phyloP scores from a whole-genome alignment of 768 basidiomycete species.

The Lentinula edodes region DNA sequence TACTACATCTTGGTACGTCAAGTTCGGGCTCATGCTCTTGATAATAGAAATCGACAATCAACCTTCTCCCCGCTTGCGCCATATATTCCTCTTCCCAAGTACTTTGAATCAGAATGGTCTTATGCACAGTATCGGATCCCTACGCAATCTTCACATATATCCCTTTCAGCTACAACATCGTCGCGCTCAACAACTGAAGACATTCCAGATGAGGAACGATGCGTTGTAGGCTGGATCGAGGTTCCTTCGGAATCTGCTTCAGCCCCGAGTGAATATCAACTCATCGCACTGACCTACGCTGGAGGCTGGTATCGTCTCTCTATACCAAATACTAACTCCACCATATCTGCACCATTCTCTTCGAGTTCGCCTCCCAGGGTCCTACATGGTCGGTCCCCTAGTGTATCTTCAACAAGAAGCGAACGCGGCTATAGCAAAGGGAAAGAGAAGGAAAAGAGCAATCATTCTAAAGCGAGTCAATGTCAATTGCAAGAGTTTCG shows the following conservation, averaged over 20 bases:
- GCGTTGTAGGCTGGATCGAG: constrained; percentile 82
- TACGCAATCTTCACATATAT: constrained; percentile 76
- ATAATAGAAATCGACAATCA: constrained; percentile 73
- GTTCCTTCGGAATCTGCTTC: constrained; percentile 29
- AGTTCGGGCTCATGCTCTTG: not conserved
- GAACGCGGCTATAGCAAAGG: constrained; percentile 46
- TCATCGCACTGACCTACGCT: constrained; percentile 80
- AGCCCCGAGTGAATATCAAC: constrained; percentile 51
- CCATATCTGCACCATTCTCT: constrained; percentile 16
- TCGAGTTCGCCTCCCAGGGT: constrained; percentile 38
- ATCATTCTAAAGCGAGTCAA: constrained; percentile 52
- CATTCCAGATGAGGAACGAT: constrained; percentile 76
- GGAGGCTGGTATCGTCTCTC: constrained; percentile 92
- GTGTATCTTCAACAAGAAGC: constrained; percentile 43
- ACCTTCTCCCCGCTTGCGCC: constrained; percentile 75
- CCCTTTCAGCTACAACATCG: constrained; percentile 61
- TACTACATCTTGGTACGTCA: too few species aligned
- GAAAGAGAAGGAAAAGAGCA: constrained; percentile 40
- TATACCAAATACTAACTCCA: constrained; percentile 37
- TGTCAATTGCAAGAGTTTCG: constrained; percentile 74
- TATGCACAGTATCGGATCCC: constrained; percentile 92
- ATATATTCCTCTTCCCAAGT: constrained; percentile 80
- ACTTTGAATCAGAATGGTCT: constrained; percentile 95
- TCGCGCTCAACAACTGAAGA: constrained; percentile 51
- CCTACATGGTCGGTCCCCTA: constrained; percentile 37